These are phyloP conservation scores for Penicillium janthinellum DNA, from an alignment of 2,329 filamentous ascomycete genomes.

Conservation along the genomic window DNA sequence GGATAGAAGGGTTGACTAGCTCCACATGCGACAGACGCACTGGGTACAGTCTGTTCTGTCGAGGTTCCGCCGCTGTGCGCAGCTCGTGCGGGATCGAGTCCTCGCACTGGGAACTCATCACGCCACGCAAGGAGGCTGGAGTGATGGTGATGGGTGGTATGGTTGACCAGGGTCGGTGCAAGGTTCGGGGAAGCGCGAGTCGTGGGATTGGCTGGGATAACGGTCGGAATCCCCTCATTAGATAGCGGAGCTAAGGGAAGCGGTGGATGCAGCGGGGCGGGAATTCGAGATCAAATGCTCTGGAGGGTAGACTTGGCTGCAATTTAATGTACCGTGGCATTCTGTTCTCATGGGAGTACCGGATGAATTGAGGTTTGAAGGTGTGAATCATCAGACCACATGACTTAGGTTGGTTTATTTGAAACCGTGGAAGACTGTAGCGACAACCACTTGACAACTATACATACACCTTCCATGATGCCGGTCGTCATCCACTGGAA, in stretches of 20 bases:
- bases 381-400: conserved; percentile 12
- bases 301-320: neutral
- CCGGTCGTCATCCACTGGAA: neutral
- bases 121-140: conserved; percentile 3
- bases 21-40: conserved; percentile 65
- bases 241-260: neutral
- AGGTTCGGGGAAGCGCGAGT: conserved; percentile 10
- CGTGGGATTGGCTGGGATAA: conserved; percentile 11
- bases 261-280: neutral
- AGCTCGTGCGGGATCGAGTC: conserved; percentile 61
- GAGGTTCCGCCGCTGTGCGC: conserved; percentile 72
- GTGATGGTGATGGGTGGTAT: conserved; percentile 6
- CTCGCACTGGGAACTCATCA: conserved; percentile 37
- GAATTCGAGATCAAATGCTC: neutral
- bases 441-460: neutral
- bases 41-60: conserved; percentile 64
- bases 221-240: conserved; percentile 19
- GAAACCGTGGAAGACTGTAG: neutral
- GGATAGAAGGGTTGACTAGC: conserved; percentile 66
- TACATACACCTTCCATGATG: neutral
- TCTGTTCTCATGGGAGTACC: neutral
- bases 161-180: conserved; percentile 5
- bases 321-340: too few relatives aligned
- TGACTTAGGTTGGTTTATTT: conserved; percentile 11
- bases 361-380: neutral